phyloP scores from a whole-genome alignment of 257 asterid genomes.

The Solanum chaucha region DNA sequence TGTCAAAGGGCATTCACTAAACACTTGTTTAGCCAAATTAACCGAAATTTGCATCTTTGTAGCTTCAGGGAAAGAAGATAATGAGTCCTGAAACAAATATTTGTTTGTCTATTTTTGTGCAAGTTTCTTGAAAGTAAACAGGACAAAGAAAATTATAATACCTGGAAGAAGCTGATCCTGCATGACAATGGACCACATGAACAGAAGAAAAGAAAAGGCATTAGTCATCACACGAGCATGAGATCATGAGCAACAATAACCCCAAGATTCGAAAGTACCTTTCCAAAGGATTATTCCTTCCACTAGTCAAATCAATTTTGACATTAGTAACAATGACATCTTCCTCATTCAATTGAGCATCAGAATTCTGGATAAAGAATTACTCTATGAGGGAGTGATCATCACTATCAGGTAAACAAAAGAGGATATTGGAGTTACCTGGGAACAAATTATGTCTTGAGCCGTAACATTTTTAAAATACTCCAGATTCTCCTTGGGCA shows the following conservation, averaged over 20 bases:
- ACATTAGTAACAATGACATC: conserved; percentile 68
- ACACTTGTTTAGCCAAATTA: not conserved
- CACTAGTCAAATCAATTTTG: conserved; percentile 70
- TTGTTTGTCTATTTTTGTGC: not conserved
- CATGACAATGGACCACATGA: conserved; percentile 12
- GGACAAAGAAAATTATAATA: conserved; percentile 8
- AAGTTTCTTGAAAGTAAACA: not conserved
- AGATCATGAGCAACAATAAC: not conserved
- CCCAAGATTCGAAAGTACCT: conserved; percentile 28
- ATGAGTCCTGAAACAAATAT: not conserved
- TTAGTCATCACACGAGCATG: not conserved
- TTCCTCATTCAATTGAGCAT: conserved; percentile 43
- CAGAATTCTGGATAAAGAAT: conserved; percentile 39
- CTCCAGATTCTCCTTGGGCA: conserved; percentile 67
- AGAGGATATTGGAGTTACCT: conserved; percentile 21
- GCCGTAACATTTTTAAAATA: conserved; percentile 56
- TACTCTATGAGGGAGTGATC: conserved; percentile 9
- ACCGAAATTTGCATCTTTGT: not conserved
- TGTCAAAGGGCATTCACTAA: not conserved
- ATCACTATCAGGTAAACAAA: not conserved
- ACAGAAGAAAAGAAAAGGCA: conserved; percentile 6
- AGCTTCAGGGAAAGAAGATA: not conserved
- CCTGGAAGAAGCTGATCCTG: conserved; percentile 87
- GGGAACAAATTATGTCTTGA: conserved; percentile 81
- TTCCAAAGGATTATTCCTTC: conserved; percentile 66